phyloP scores from a whole-genome alignment of 2,329 filamentous ascomycete species.

The Elsinoe ampelina region DNA sequence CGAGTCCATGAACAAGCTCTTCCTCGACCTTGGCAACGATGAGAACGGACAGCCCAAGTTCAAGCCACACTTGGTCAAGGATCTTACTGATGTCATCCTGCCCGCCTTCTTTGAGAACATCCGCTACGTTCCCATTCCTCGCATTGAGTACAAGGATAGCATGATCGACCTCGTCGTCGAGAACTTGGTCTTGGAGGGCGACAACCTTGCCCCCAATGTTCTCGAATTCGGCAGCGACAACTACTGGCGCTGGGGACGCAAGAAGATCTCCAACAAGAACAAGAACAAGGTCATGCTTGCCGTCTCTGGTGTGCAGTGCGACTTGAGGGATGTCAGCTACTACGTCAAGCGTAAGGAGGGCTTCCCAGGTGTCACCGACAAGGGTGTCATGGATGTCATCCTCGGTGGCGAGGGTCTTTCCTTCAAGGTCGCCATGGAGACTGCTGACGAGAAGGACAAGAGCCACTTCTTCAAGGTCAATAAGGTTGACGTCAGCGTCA shows the following conservation, averaged over 20 bases:
- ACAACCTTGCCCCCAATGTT: slow-evolving; percentile 92
- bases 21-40: slow-evolving; percentile 82
- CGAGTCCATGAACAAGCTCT: slow-evolving; percentile 68
- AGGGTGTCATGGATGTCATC: slow-evolving; percentile 78
- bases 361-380: slow-evolving; percentile 80
- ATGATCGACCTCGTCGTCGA: slow-evolving; percentile 83
- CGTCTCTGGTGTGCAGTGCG: slow-evolving; percentile 84
- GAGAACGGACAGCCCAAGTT: slow-evolving; percentile 74
- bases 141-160: slow-evolving; percentile 82
- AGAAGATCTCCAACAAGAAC: slow-evolving; percentile 70
- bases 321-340: slow-evolving; percentile 74
- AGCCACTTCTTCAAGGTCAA: slow-evolving; percentile 93
- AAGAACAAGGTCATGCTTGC: slow-evolving; percentile 80
- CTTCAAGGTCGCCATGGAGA: slow-evolving; percentile 85
- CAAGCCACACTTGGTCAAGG: slow-evolving; percentile 88
- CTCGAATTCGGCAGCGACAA: slow-evolving; percentile 85
- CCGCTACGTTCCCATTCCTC: slow-evolving; percentile 83
- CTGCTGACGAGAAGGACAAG: slow-evolving; percentile 62
- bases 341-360: slow-evolving; percentile 92
- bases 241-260: slow-evolving; percentile 90
- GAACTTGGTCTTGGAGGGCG: slow-evolving; percentile 89
- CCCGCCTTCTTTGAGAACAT: slow-evolving; percentile 74
- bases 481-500: slow-evolving; percentile 73
- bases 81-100: slow-evolving; percentile 76
- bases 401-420: slow-evolving; percentile 80